Evolutionary conservation across 495 filamentous ascomycete genomes (phyloP), one percentile per base, ranked within the genome.

Genomic region (Neurospora sp.): DNA sequence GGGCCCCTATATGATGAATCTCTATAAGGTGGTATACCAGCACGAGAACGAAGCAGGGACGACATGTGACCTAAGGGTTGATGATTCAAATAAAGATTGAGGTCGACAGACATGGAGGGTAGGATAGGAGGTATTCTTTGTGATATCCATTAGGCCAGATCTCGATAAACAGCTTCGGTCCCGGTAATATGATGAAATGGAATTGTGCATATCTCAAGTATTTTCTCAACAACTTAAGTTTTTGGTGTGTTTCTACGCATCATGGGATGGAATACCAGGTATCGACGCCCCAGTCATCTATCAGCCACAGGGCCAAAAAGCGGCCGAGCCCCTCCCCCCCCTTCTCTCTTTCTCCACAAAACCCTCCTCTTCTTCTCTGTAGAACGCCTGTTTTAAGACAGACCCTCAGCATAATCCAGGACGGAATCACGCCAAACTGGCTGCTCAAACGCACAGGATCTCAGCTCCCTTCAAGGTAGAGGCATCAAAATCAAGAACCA

Each of bases 371-470:
- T 54, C 46, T 23, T 11, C n/a, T 4, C 9, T 1, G 9, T 23
- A 5, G 23, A 23, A 35, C 0, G 0, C 35, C 35, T 35, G 35
- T 35, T n/a, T n/a, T n/a, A n/a, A n/a, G n/a, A n/a, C n/a, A n/a
- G n/a, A n/a, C n/a, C n/a, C 31, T 4, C 18, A 4, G 3, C n/a
- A 11, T 20, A 42, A 5, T 20, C 8, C n/a, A 42, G 41, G 5
- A 4, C 40, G 0, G 8, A 12, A 48, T 1, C 0, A 23, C n/a
- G 9, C 4, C n/a, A 12, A 20, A 1, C 0, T 4, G 11, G 3
- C n/a, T 5, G 4, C n/a, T 48, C 46, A 48, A 23, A n/a, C n/a
- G n/a, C n/a, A 48, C 9, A 23, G 0, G 6, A 1, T 18, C 8
- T 18, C 1, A 8, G 41, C 14, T 18, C 41, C 16, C 16, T 18